Percentiles rank a stretch among this genome's conserved stretches.
These are phyloP conservation scores for Penicillium robsamsonii DNA, from an alignment of 495 filamentous ascomycete genomes.

Conservation along the genomic window DNA sequence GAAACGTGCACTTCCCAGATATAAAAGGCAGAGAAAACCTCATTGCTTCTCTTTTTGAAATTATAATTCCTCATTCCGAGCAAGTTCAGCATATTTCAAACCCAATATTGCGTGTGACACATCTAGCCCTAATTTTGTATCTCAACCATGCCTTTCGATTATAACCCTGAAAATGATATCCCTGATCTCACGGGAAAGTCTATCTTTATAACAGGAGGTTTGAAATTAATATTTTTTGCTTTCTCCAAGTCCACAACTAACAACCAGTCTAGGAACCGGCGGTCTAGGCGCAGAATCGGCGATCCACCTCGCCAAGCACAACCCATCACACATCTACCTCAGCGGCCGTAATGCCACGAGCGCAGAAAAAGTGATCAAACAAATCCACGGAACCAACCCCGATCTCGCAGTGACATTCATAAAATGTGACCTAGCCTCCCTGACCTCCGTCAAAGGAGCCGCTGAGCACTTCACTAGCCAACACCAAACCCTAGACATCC, in stretches of 20 bases:
- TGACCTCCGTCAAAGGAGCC: constrained; percentile 40
- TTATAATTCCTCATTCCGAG: neutral
- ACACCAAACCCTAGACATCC: constrained; percentile 47
- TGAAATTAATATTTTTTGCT: constrained; percentile 4
- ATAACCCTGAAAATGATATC: constrained; percentile 42
- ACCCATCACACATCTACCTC: constrained; percentile 56
- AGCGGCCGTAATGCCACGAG: constrained; percentile 49
- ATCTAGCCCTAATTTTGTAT: neutral
- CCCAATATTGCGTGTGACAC: neutral
- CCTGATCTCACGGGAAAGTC: constrained; percentile 52
- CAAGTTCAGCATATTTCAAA: neutral
- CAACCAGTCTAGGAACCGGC: constrained; percentile 27
- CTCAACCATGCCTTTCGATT: neutral
- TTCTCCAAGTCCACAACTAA: neutral
- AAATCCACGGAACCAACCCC: constrained; percentile 38
- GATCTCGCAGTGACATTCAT: constrained; percentile 36
- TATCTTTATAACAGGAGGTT: constrained; percentile 59
- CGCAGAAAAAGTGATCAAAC: constrained; percentile 35
- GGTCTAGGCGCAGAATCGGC: constrained; percentile 59
- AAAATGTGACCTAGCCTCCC: constrained; percentile 46
- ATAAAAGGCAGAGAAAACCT: neutral
- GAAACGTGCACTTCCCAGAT: neutral
- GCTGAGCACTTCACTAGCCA: constrained; percentile 33
- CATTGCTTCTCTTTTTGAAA: too few species aligned
- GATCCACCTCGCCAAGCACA: constrained; percentile 51